Evolutionary conservation across 1,284 basidiomycete species (phyloP).

Genomic region (Moesziomyces antarcticus): DNA sequence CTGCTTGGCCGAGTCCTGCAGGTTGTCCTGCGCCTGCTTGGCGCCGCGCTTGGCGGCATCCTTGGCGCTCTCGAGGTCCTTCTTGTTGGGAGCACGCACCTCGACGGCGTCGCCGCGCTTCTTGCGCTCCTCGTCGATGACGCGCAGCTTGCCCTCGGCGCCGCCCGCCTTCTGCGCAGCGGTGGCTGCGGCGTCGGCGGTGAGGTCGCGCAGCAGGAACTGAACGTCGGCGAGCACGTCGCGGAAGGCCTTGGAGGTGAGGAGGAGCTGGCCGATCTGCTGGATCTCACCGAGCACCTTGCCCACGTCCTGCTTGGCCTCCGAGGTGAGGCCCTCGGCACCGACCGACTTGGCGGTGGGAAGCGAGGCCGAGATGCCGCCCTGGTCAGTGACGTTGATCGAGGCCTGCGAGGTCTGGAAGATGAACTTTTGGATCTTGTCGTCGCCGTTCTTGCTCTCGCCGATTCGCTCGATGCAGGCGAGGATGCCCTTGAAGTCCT

Average conservation of each 20-base stretch:
- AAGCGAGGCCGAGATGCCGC: constrained; percentile 26
- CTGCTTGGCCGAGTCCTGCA: constrained; percentile 35
- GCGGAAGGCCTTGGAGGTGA: constrained; percentile 69
- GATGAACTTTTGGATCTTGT: constrained; percentile 70
- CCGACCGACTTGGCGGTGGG: constrained; percentile 43
- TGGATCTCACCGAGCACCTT: constrained; percentile 68
- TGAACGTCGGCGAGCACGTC: constrained; percentile 69
- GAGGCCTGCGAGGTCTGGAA: constrained; percentile 64
- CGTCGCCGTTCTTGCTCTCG: constrained; percentile 62
- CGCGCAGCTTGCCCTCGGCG: constrained; percentile 60
- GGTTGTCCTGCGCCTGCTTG: constrained; percentile 65
- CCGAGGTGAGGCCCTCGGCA: constrained; percentile 64
- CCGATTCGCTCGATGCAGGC: constrained; percentile 52
- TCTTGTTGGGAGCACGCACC: constrained; percentile 59
- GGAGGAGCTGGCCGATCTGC: constrained; percentile 69
- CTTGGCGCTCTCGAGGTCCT: constrained; percentile 66
- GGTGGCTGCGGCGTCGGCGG: constrained; percentile 69
- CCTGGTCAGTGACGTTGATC: constrained; percentile 48
- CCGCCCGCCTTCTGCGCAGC: constrained; percentile 55
- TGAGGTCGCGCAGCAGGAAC: constrained; percentile 69
- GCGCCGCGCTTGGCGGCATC: constrained; percentile 68
- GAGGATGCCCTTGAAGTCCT: constrained; percentile 53
- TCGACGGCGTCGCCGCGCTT: constrained; percentile 57
- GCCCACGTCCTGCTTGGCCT: constrained; percentile 65
- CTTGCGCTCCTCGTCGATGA: constrained; percentile 58